A percentile compares a stretch with the other conserved stretches of the same genome.
phyloP scores from a whole-genome alignment of 805 yeast species.

The Priceomyces fermenticarens region DNA sequence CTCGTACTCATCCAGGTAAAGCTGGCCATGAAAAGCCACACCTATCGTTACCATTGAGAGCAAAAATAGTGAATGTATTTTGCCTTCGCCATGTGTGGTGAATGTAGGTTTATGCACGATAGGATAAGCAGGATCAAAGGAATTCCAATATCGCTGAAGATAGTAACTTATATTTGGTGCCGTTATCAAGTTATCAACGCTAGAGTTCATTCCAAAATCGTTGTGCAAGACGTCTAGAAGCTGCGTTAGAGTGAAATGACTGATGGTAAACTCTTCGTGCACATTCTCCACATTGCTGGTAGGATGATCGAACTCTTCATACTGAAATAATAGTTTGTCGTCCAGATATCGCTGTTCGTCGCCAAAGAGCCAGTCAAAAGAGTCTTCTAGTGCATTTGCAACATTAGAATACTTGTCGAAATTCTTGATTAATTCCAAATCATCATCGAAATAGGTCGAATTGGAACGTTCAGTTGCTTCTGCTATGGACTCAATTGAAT shows the following conservation, averaged over 20 bases:
- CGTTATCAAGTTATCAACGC: background rate
- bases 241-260: too few species aligned
- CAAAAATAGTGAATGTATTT: conserved; percentile 5
- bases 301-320: background rate
- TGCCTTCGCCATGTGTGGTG: conserved; percentile 7
- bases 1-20: conserved; percentile 8
- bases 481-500: too few species aligned
- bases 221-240: too few species aligned
- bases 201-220: conserved; percentile 1
- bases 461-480: background rate
- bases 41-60: conserved; percentile 10
- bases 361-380: too few species aligned
- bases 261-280: background rate
- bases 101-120: conserved; percentile 37
- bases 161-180: background rate
- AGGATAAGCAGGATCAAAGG: conserved; percentile 36
- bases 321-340: background rate
- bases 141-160: conserved; percentile 26
- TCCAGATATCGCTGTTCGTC: too few species aligned
- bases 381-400: background rate
- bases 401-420: background rate
- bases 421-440: background rate
- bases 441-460: background rate
- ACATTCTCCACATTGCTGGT: background rate
- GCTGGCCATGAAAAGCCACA: too few species aligned